Evolutionary conservation across 192 early-diverging fungal species (phyloP).

Genomic region (Mortierella antarctica): DNA sequence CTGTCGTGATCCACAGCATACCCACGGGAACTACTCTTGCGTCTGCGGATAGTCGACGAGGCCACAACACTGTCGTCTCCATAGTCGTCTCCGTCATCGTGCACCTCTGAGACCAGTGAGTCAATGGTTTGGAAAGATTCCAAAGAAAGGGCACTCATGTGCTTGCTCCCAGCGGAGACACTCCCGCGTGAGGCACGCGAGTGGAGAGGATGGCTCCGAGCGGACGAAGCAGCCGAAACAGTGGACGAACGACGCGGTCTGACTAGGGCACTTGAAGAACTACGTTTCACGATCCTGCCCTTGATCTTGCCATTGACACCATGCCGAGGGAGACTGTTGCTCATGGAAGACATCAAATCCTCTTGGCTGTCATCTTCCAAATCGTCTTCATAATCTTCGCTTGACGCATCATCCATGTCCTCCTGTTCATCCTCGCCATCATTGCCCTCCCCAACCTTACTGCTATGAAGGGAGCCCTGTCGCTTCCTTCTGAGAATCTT

Average conservation of each 20-base stretch:
- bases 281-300: not conserved
- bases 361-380: not conserved
- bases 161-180: not conserved
- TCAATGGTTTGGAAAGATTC: conserved; percentile 10
- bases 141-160: not conserved
- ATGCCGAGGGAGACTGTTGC: not conserved
- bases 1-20: not conserved
- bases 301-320: not conserved
- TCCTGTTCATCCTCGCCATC: not conserved
- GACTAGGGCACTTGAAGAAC: not conserved
- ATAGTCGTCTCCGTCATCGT: conserved; percentile 4
- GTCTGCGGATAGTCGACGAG: not conserved
- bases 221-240: conserved; percentile 2
- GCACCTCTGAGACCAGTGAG: not conserved
- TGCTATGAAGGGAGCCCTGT: not conserved
- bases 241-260: conserved; percentile 7
- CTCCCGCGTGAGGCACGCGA: not conserved
- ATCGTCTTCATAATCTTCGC: not conserved
- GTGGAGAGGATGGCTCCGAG: conserved; percentile 2
- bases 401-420: not conserved
- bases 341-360: not conserved
- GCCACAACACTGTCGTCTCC: not conserved
- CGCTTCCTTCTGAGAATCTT: conserved; percentile 2
- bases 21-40: not conserved
- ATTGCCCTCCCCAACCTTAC: not conserved